Evolutionary conservation across 257 asterid species (phyloP).

Genomic region (Fraxinus anomala): DNA sequence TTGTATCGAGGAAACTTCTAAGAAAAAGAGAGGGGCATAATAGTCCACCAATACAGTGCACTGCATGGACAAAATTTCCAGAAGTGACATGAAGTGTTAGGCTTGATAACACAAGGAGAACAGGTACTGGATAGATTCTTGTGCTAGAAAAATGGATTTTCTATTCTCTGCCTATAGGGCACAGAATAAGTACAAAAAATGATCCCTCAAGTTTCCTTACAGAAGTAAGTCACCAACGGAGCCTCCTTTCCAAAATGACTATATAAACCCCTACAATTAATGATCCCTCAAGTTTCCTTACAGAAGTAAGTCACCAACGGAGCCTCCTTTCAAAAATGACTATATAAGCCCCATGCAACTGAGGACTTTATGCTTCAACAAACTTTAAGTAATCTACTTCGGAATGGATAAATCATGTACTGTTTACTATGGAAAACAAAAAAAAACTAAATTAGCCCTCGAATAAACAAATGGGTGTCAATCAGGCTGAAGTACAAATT

Average conservation of each 20-base stretch:
- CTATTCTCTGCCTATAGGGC: neutral
- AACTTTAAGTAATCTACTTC: neutral
- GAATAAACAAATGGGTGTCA: neutral
- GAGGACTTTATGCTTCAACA: neutral
- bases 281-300: neutral
- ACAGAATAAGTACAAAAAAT: neutral
- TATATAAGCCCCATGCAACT: neutral
- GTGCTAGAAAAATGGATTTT: constrained; percentile 14
- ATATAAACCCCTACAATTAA: neutral
- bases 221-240: neutral
- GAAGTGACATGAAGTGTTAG: neutral
- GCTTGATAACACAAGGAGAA: neutral
- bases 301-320: neutral
- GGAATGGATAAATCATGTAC: neutral
- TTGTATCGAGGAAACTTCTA: constrained; percentile 53
- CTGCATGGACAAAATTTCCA: constrained; percentile 44
- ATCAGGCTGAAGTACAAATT: neutral
- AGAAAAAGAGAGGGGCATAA: constrained; percentile 86
- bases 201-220: neutral
- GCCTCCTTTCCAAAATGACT: neutral
- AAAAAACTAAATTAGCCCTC: neutral
- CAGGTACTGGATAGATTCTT: neutral
- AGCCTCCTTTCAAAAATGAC: neutral
- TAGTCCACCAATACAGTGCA: constrained; percentile 82
- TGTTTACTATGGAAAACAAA: neutral